phyloP scores from a whole-genome alignment of 2,329 filamentous ascomycete species.

The Calycina herbarum region DNA sequence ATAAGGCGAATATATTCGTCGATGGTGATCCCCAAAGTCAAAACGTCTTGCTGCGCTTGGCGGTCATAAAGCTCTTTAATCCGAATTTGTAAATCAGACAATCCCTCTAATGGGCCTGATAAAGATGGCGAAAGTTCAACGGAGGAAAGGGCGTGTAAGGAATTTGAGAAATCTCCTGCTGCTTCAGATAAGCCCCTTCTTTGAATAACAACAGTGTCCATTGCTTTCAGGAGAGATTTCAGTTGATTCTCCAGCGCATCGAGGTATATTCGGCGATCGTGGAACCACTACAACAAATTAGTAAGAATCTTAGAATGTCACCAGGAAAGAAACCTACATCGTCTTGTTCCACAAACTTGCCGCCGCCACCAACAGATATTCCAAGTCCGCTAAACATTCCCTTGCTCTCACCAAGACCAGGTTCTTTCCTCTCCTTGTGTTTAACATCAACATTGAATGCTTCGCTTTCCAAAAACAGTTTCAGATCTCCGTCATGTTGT shows the following conservation, averaged over 20 bases:
- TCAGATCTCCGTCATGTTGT: constrained; percentile 90
- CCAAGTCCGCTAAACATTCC: constrained; percentile 87
- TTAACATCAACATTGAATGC: constrained; percentile 95
- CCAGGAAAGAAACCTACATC: constrained; percentile 63
- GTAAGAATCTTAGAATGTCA: constrained; percentile 7
- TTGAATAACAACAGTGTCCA: constrained; percentile 89
- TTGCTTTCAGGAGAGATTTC: constrained; percentile 86
- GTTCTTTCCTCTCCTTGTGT: constrained; percentile 92
- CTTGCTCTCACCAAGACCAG: constrained; percentile 84
- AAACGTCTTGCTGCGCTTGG: constrained; percentile 93
- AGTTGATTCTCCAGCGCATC: constrained; percentile 92
- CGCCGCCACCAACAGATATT: constrained; percentile 71
- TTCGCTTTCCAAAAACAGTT: constrained; percentile 96
- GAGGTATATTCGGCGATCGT: constrained; percentile 91
- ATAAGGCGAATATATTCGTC: constrained; percentile 98
- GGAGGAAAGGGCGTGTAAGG: constrained; percentile 85
- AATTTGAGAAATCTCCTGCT: constrained; percentile 88
- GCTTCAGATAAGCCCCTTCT: constrained; percentile 92
- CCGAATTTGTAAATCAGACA: constrained; percentile 90
- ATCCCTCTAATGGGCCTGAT: constrained; percentile 83
- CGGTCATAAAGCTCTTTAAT: constrained; percentile 95
- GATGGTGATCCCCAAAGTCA: constrained; percentile 95
- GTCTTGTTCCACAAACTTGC: constrained; percentile 96
- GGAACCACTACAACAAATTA: constrained; percentile 74
- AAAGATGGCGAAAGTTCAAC: constrained; percentile 90